These are phyloP conservation scores for Gomphus sp. DNA, from an alignment of 1,284 basidiomycete genomes.

Conservation along the genomic window DNA sequence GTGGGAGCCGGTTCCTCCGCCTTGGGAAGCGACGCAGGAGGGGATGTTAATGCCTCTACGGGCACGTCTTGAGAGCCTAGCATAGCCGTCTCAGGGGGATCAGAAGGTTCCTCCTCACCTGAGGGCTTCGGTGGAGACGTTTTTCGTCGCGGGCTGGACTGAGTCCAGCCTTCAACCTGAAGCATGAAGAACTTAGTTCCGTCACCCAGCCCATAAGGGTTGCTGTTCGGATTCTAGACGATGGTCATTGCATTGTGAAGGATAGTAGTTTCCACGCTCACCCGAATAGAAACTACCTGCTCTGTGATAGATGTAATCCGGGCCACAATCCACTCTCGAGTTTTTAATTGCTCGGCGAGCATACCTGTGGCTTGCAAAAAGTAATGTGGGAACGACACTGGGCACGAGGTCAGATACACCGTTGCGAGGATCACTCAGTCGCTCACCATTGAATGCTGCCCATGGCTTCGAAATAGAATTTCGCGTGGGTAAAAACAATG, in stretches of 20 bases:
- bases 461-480: constrained; percentile 89
- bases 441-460: constrained; percentile 91
- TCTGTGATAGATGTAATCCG: constrained; percentile 85
- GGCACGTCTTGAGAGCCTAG: constrained; percentile 35
- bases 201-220: constrained; percentile 76
- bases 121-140: constrained; percentile 37
- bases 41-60: neutral
- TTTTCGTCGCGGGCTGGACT: constrained; percentile 54
- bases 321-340: constrained; percentile 90
- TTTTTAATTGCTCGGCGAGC: constrained; percentile 78
- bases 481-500: constrained; percentile 90
- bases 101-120: constrained; percentile 19
- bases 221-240: constrained; percentile 57
- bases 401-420: neutral
- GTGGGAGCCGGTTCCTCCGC: neutral
- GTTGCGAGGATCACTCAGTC: neutral
- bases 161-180: constrained; percentile 89
- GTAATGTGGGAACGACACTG: constrained; percentile 94
- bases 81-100: constrained; percentile 55
- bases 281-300: constrained; percentile 72
- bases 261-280: constrained; percentile 25
- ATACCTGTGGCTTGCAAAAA: constrained; percentile 84
- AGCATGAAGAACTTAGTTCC: constrained; percentile 91
- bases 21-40: neutral
- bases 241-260: constrained; percentile 12